Percentiles rank a stretch among this genome's conserved stretches.
Evolutionary conservation across 192 early-diverging fungal species (phyloP).

Genomic region (Backusella sp.): DNA sequence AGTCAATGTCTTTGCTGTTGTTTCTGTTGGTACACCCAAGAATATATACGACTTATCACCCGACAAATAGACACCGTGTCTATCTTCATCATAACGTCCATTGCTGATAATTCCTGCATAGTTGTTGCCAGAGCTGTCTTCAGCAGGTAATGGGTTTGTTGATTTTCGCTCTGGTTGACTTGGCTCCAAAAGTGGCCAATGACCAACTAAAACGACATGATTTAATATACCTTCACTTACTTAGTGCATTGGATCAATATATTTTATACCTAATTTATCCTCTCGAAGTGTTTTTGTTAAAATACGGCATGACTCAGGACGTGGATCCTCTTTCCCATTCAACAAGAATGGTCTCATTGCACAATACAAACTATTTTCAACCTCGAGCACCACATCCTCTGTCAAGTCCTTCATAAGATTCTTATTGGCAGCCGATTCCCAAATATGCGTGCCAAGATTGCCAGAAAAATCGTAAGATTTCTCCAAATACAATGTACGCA

Average conservation of each 20-base stretch:
- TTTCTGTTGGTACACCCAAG: slow-evolving; percentile 23
- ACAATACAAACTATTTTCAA: slow-evolving; percentile 41
- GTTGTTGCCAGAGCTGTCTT: slow-evolving; percentile 32
- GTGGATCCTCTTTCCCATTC: slow-evolving; percentile 8
- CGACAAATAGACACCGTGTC: slow-evolving; percentile 15
- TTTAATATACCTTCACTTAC: not conserved
- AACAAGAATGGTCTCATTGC: slow-evolving; percentile 35
- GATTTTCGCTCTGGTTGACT: not conserved
- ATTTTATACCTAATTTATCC: slow-evolving; percentile 24
- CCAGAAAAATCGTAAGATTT: slow-evolving; percentile 37
- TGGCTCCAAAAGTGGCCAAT: slow-evolving; percentile 26
- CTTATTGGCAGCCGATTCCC: slow-evolving; percentile 40
- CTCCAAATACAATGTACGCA: slow-evolving; percentile 38
- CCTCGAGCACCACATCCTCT: slow-evolving; percentile 24
- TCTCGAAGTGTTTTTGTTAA: not conserved
- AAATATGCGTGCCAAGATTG: slow-evolving; percentile 35
- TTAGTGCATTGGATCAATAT: not conserved
- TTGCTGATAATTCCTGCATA: slow-evolving; percentile 22
- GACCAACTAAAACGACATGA: slow-evolving; percentile 16
- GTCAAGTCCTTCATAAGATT: slow-evolving; percentile 32
- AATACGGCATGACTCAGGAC: slow-evolving; percentile 22
- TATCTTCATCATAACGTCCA: slow-evolving; percentile 1
- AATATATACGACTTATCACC: slow-evolving; percentile 29
- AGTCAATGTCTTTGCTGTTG: slow-evolving; percentile 14
- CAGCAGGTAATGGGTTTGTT: slow-evolving; percentile 14